These are phyloP conservation scores for Aureobasidium sp. DNA, from an alignment of 2,329 filamentous ascomycete genomes.

Conservation along the genomic window DNA sequence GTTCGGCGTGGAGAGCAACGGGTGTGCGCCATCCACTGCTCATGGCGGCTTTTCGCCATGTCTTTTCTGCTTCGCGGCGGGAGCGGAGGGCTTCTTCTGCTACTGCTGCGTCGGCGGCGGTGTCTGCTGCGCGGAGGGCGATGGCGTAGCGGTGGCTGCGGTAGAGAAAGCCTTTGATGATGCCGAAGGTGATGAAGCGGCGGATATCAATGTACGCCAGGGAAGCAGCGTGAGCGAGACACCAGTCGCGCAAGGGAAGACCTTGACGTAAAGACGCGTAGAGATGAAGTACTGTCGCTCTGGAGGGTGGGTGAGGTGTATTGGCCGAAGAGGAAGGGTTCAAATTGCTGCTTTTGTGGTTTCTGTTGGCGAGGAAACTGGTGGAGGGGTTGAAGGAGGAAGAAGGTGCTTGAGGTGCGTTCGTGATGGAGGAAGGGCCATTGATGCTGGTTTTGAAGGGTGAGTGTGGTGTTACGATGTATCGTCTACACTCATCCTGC, in stretches of 20 bases:
- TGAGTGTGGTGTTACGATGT: slow-evolving; percentile 51
- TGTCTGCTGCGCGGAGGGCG: slow-evolving; percentile 15
- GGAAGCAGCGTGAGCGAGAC: slow-evolving; percentile 63
- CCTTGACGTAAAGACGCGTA: slow-evolving; percentile 81
- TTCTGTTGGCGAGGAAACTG: slow-evolving; percentile 31
- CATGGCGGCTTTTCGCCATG: slow-evolving; percentile 27
- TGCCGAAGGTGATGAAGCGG: slow-evolving; percentile 86
- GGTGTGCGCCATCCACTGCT: slow-evolving; percentile 24
- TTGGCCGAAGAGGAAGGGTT: background rate
- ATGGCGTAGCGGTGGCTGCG: slow-evolving; percentile 80
- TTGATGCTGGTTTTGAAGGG: slow-evolving; percentile 16
- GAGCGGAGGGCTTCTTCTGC: slow-evolving; percentile 15
- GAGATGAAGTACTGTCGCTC: slow-evolving; percentile 58
- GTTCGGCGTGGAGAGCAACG: background rate
- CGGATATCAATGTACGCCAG: slow-evolving; percentile 76
- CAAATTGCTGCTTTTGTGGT: background rate
- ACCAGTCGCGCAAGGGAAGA: slow-evolving; percentile 79
- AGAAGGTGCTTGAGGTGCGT: slow-evolving; percentile 36
- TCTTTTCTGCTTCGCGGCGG: slow-evolving; percentile 19
- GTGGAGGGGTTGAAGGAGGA: slow-evolving; percentile 69
- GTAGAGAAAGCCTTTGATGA: slow-evolving; percentile 92
- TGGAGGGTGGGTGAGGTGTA: slow-evolving; percentile 4
- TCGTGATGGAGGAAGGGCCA: background rate
- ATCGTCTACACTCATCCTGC: slow-evolving; percentile 80
- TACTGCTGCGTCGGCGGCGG: slow-evolving; percentile 16